Evolutionary conservation across 371 early-diverging fungal genomes (phyloP), one percentile per base, ranked within the genome.

Genomic region (Mucor sp.): DNA sequence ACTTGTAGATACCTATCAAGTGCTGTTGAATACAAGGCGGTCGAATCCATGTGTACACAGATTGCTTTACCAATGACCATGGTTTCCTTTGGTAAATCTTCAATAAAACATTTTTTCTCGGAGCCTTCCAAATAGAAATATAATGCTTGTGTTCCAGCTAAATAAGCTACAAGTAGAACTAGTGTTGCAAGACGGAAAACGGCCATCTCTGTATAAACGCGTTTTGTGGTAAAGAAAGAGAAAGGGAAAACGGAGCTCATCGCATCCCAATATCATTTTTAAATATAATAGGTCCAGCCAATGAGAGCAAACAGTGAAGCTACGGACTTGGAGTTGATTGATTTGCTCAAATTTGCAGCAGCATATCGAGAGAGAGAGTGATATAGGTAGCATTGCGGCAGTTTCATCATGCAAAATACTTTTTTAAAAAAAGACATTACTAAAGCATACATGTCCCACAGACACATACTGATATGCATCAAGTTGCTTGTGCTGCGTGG

Each of bases 61-160:
- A 48, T 9, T 21, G 43, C 43, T 43, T 60, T 78, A 92, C 93
- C 94, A 66, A 88, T 88, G 37, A 96, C 93, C 69, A 91, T 84
- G 41, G 96, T 95, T 66, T 95, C 94, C 70, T 89, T 90, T 28
- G 97, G 96, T 57, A 97, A 85, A 72, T 97, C 97, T 74, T 98
- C 97, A 28, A 94, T 81, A 75, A 98, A 98, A 83, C 99, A 98
- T 76, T 93, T 91, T 75, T 88, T 88, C 71, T 95, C 93, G 58
- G 83, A 80, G 25, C 94, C 93, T 64, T 96, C 95, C 30, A 96
- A 84, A 74, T 96, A 96, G 73, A 97, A 97, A 76, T 97, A 92
- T 67, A 98, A 77, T 15, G 88, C 90, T 43, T 81, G 79, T 56
- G 79, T 65, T n/a, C 66, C 39, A 58, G 57, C 62, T n/a, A 71